Evolutionary conservation across 2,329 filamentous ascomycete species (phyloP).

Genomic region (Aaosphaeria arxii): DNA sequence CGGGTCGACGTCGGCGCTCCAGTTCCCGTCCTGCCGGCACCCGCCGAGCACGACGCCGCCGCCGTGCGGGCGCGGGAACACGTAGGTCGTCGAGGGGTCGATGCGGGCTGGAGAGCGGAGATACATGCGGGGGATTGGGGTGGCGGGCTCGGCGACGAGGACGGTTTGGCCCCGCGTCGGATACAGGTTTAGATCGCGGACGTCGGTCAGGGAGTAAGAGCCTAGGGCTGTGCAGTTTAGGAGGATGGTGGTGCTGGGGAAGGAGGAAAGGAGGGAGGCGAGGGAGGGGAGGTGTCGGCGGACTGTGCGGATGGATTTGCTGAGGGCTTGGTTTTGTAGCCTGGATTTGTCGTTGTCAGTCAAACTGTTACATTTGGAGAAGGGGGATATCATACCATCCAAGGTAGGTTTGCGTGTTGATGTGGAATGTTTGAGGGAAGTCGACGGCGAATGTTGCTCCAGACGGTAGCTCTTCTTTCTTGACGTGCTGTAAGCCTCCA

Average conservation of each 20-base stretch:
- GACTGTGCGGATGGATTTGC: slow-evolving; percentile 60
- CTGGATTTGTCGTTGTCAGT: slow-evolving; percentile 11
- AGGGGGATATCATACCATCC: slow-evolving; percentile 30
- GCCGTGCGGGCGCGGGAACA: slow-evolving; percentile 49
- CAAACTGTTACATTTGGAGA: background rate
- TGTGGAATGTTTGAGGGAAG: slow-evolving; percentile 34
- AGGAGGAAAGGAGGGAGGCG: slow-evolving; percentile 60
- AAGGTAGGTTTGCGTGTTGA: slow-evolving; percentile 38
- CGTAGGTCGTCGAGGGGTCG: slow-evolving; percentile 42
- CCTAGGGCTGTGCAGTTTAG: slow-evolving; percentile 84
- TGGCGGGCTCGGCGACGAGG: slow-evolving; percentile 56
- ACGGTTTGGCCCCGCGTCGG: slow-evolving; percentile 80
- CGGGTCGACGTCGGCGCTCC: slow-evolving; percentile 75
- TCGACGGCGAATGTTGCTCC: slow-evolving; percentile 38
- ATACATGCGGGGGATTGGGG: slow-evolving; percentile 40
- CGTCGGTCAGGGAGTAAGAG: slow-evolving; percentile 75
- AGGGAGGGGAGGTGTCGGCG: slow-evolving; percentile 59
- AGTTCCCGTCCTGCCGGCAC: slow-evolving; percentile 74
- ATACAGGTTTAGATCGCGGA: slow-evolving; percentile 68
- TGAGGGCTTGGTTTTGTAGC: slow-evolving; percentile 63
- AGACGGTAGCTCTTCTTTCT: slow-evolving; percentile 26
- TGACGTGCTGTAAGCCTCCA: slow-evolving; percentile 31
- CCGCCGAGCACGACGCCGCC: slow-evolving; percentile 85
- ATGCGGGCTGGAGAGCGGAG: slow-evolving; percentile 42
- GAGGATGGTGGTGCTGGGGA: slow-evolving; percentile 65